Base-by-base conservation (phyloP, 129 eudicot genomes). In the Flaveria sonorensis region DNA sequence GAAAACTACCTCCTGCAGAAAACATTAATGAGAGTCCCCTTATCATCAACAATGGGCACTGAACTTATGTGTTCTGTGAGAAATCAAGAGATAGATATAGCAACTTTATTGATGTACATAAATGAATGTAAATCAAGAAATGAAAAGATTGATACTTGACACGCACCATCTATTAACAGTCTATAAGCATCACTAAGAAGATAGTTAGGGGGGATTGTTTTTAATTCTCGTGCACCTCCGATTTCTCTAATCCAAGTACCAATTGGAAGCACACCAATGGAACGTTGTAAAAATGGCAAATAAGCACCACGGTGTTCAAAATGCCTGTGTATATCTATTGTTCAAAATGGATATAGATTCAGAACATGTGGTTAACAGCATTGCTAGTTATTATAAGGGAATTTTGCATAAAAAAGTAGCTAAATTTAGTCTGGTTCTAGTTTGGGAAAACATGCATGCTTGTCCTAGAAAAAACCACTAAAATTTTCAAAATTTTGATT, bases 61-160 rank as follows among this genome's bases (percentile, higher is more conserved):
- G 96, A 85, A 78, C 96, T 90, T 82, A 90, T 76, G 71, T 81
- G 81, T 36, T 84, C 96, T 90, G 89, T n/a, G 23, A 76, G 73
- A 12, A 32, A 80, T 68, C 53, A 80, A 24, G 39, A 55, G 68
- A 64, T 11, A 81, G 45, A 53, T 14, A 30, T 39, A 56, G 21
- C n/a, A 0, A 56, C 46, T 7, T 19, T 21, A 20, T 15, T 8
- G 13, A 74, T 52, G 68, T 51, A 40, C 3, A 68, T 10, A 30
- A 30, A 64, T 0, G 15, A 46, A 18, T 12, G 16, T 6, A 66
- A 51, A 9, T 43, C 20, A 59, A 72, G 51, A 42, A 62, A 15
- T 12, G 57, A 66, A 57, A 19, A 76, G 59, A 30, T 61, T 15
- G 13, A 24, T 43, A 60, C 46, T 68, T 18, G 7, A 20, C 32